Conservation (phyloP, 495 filamentous ascomycete species). For the Daldinia decipiens region DNA sequence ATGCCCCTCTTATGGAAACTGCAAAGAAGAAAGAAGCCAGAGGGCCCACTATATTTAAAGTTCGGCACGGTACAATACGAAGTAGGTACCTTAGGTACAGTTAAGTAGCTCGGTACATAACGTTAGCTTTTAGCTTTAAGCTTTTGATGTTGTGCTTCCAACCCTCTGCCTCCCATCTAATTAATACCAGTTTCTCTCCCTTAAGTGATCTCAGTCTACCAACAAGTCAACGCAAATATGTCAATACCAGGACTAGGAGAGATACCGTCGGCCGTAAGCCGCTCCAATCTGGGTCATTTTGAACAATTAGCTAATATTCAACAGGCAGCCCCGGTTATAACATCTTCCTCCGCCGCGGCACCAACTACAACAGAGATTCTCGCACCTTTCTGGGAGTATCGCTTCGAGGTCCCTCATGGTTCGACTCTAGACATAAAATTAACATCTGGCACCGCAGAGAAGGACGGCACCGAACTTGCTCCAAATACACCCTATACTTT, state of each 20-base stretch:
- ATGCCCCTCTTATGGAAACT: conserved; percentile 26
- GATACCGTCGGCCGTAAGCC: conserved; percentile 55
- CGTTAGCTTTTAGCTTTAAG: conserved; percentile 16
- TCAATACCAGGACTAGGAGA: conserved; percentile 65
- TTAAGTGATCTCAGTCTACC: neutral
- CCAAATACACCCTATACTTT: conserved; percentile 83
- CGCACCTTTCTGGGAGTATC: conserved; percentile 76
- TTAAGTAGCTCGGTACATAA: no score
- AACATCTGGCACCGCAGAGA: conserved; percentile 84
- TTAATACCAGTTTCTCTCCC: neutral
- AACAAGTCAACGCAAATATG: conserved; percentile 37
- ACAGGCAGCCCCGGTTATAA: conserved; percentile 42
- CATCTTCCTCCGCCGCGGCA: conserved; percentile 39
- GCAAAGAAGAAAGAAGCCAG: conserved; percentile 19
- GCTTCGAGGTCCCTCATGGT: conserved; percentile 85
- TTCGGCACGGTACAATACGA: conserved; percentile 16
- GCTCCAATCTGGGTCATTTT: neutral
- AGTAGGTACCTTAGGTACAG: neutral
- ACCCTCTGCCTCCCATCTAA: neutral
- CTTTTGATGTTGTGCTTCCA: conserved; percentile 10
- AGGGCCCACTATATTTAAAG: conserved; percentile 21
- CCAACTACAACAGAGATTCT: conserved; percentile 50
- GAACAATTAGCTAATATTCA: conserved; percentile 19
- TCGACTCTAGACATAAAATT: conserved; percentile 67
- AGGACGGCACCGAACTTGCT: conserved; percentile 95